phyloP scores from a whole-genome alignment of 2,329 filamentous ascomycete genomes.

The Fusarium algeriense region DNA sequence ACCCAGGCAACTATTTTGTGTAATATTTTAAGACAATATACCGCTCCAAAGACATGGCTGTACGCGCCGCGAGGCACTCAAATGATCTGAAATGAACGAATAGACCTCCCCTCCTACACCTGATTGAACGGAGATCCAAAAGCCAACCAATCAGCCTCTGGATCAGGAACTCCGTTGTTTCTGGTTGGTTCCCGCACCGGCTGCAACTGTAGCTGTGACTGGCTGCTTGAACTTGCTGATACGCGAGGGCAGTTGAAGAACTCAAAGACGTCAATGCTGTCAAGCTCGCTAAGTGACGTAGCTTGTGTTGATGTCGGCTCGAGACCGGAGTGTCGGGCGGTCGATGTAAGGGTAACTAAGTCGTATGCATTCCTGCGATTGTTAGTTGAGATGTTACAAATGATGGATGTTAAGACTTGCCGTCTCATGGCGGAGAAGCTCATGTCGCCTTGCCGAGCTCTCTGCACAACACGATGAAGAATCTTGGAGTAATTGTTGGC shows the following conservation, averaged over 20 bases:
- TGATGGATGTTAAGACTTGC: constrained; percentile 41
- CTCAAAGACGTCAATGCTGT: constrained; percentile 60
- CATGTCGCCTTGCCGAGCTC: constrained; percentile 52
- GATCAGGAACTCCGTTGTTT: constrained; percentile 25
- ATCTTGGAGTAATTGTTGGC: constrained; percentile 58
- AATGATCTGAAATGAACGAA: not conserved
- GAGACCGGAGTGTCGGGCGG: constrained; percentile 53
- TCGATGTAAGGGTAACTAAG: constrained; percentile 53
- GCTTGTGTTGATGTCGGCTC: constrained; percentile 56
- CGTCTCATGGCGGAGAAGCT: constrained; percentile 57
- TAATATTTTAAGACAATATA: not conserved
- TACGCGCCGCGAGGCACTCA: constrained; percentile 10
- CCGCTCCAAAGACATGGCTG: not conserved
- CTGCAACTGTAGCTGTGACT: constrained; percentile 22
- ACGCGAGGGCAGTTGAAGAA: constrained; percentile 60
- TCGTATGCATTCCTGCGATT: constrained; percentile 55
- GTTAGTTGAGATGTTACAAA: not conserved
- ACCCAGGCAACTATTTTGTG: no score
- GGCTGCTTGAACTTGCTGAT: constrained; percentile 32
- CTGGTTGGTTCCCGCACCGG: constrained; percentile 21
- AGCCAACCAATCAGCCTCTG: constrained; percentile 35
- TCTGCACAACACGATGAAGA: constrained; percentile 54
- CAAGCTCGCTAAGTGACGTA: constrained; percentile 56
- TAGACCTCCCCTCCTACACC: no score
- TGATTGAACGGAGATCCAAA: constrained; percentile 32